phyloP scores from a whole-genome alignment of 2,329 filamentous ascomycete species.

The Waltergamsia citrina region DNA sequence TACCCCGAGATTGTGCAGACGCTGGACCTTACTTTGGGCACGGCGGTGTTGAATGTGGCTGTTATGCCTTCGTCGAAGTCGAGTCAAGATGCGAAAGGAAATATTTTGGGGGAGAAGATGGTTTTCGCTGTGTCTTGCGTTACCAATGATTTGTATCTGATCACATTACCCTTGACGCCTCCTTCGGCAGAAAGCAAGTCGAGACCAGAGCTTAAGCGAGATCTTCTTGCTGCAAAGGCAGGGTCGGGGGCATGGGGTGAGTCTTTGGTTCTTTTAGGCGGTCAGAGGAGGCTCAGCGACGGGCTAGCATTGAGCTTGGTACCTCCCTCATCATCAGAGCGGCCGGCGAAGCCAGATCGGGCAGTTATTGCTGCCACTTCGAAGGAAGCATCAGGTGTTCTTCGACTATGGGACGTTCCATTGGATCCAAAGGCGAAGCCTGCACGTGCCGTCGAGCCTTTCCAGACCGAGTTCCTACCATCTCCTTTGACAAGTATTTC shows the following conservation, averaged over 20 bases:
- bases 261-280: constrained; percentile 41
- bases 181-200: constrained; percentile 51
- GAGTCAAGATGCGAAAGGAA: constrained; percentile 13
- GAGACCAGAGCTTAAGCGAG: constrained; percentile 39
- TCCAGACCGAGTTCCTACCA: constrained; percentile 51
- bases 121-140: constrained; percentile 52
- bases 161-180: constrained; percentile 51
- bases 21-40: constrained; percentile 50
- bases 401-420: constrained; percentile 49
- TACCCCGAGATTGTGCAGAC: constrained; percentile 50
- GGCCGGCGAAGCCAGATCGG: constrained; percentile 22
- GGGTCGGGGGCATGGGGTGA: constrained; percentile 58
- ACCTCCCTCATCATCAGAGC: constrained; percentile 29
- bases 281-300: constrained; percentile 42
- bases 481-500: constrained; percentile 44
- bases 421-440: constrained; percentile 28
- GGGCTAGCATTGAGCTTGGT: constrained; percentile 46
- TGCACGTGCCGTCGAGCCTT: constrained; percentile 30
- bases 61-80: constrained; percentile 30
- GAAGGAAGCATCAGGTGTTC: constrained; percentile 46
- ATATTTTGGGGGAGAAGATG: constrained; percentile 45
- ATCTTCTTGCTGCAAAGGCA: constrained; percentile 41
- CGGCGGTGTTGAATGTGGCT: constrained; percentile 44
- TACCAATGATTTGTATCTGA: constrained; percentile 44
- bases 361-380: constrained; percentile 53